Percentiles rank a stretch among this genome's conserved stretches.
phyloP scores from a whole-genome alignment of 768 basidiomycete genomes.

The Lentinula sp. region DNA sequence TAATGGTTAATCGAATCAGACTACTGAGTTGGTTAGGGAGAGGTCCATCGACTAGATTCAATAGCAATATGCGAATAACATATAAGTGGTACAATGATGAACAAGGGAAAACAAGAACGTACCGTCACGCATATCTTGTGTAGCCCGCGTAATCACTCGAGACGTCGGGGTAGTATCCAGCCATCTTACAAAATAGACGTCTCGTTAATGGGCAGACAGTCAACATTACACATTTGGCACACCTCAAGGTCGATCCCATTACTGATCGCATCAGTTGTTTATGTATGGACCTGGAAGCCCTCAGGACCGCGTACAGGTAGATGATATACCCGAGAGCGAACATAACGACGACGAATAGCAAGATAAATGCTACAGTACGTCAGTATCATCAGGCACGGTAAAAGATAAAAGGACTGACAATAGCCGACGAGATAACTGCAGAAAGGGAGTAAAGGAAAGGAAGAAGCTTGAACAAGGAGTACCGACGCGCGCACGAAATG shows the following conservation, averaged over 20 bases:
- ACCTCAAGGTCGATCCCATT: constrained; percentile 58
- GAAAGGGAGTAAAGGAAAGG: constrained; percentile 5
- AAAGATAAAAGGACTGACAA: constrained; percentile 14
- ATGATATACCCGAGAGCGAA: constrained; percentile 28
- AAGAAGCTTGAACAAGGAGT: too few relatives aligned
- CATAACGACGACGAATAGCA: constrained; percentile 21
- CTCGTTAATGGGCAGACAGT: not conserved
- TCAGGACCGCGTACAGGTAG: constrained; percentile 42
- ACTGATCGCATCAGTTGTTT: constrained; percentile 43
- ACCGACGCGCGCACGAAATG: constrained; percentile 7
- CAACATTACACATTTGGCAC: constrained; percentile 1
- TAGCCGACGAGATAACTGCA: constrained; percentile 18
- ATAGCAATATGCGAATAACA: constrained; percentile 21
- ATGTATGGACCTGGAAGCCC: constrained; percentile 54
- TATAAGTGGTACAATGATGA: constrained; percentile 32
- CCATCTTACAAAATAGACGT: constrained; percentile 28
- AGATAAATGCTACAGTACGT: constrained; percentile 18
- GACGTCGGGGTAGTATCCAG: constrained; percentile 39
- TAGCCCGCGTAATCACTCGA: constrained; percentile 60
- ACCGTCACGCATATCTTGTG: constrained; percentile 53
- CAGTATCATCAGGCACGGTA: constrained; percentile 38
- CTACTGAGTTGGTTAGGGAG: constrained; percentile 22
- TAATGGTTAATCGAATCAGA: constrained; percentile 22
- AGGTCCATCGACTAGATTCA: constrained; percentile 40
- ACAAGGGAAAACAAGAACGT: constrained; percentile 4